phyloP scores from a whole-genome alignment of 768 basidiomycete genomes.

The Erythrobasidium yunnanense region DNA sequence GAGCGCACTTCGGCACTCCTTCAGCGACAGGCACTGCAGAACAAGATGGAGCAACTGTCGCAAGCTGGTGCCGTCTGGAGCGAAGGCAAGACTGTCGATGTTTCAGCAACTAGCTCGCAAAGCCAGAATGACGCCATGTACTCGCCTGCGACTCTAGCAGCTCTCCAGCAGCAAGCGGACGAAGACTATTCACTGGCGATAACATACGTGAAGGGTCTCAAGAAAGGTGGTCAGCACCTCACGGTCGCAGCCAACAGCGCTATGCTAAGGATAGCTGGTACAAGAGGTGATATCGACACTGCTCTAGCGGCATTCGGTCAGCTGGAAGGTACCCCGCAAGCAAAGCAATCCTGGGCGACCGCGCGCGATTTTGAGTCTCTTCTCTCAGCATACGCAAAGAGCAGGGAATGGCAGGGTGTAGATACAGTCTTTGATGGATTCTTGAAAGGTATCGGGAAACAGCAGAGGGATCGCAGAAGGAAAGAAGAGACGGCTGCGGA shows the following conservation, averaged over 20 bases:
- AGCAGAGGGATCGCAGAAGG: background rate
- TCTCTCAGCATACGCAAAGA: constrained; percentile 2
- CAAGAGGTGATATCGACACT: constrained; percentile 21
- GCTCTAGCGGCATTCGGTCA: constrained; percentile 6
- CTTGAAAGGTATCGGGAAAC: background rate
- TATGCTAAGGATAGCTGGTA: background rate
- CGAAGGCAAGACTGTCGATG: background rate
- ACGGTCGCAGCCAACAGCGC: background rate
- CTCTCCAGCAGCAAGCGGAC: constrained; percentile 20
- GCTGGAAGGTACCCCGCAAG: constrained; percentile 2
- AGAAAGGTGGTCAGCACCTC: background rate
- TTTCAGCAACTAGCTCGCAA: background rate
- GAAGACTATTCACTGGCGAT: constrained; percentile 7
- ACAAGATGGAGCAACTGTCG: background rate
- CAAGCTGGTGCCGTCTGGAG: background rate
- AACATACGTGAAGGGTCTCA: background rate
- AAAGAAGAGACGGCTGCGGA: background rate
- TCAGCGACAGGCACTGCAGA: background rate
- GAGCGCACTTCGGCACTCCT: background rate
- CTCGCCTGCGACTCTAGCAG: background rate
- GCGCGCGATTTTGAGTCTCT: background rate
- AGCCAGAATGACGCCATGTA: background rate
- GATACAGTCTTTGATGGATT: constrained; percentile 11
- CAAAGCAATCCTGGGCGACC: background rate
- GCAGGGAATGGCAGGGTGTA: background rate